A percentile compares a stretch with the other conserved stretches of the same genome.
Evolutionary conservation across 495 filamentous ascomycete genomes (phyloP).

Genomic region (Parathielavia appendiculata): DNA sequence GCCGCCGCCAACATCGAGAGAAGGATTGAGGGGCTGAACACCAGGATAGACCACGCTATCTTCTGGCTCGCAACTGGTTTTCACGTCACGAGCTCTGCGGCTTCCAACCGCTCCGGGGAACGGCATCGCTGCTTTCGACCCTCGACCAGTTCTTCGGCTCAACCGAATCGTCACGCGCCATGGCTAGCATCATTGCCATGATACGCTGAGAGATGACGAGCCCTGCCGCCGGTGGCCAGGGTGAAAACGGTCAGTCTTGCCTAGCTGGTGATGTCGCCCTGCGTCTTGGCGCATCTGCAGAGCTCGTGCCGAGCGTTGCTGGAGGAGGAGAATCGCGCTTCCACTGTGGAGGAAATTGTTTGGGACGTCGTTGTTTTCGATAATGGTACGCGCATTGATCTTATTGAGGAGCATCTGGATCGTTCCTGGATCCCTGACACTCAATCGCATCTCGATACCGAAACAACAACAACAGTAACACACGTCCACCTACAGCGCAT

Average conservation of each 20-base stretch:
- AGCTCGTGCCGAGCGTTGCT: constrained; percentile 58
- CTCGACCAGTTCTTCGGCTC: constrained; percentile 72
- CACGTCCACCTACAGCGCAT: not conserved
- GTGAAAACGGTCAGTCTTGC: constrained; percentile 60
- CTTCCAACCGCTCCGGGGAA: constrained; percentile 58
- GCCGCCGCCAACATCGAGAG: constrained; percentile 57
- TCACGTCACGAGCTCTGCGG: constrained; percentile 58
- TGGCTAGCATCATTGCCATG: constrained; percentile 69
- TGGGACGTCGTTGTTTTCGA: constrained; percentile 79
- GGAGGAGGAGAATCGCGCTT: constrained; percentile 49
- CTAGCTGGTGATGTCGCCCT: constrained; percentile 61
- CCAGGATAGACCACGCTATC: constrained; percentile 57
- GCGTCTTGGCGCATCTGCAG: constrained; percentile 68
- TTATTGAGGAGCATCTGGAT: constrained; percentile 43
- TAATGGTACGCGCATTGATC: constrained; percentile 56
- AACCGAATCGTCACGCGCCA: constrained; percentile 75
- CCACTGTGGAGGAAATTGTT: constrained; percentile 56
- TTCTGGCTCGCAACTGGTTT: constrained; percentile 69
- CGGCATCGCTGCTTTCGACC: constrained; percentile 59
- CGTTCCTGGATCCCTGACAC: constrained; percentile 25
- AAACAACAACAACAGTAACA: not conserved
- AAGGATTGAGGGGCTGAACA: constrained; percentile 59
- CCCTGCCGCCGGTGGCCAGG: constrained; percentile 51
- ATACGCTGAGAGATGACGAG: constrained; percentile 67
- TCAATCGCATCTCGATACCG: not conserved